These are phyloP conservation scores for Diutina ranongensis DNA, from an alignment of 1,139 yeast genomes.

Conservation along the genomic window DNA sequence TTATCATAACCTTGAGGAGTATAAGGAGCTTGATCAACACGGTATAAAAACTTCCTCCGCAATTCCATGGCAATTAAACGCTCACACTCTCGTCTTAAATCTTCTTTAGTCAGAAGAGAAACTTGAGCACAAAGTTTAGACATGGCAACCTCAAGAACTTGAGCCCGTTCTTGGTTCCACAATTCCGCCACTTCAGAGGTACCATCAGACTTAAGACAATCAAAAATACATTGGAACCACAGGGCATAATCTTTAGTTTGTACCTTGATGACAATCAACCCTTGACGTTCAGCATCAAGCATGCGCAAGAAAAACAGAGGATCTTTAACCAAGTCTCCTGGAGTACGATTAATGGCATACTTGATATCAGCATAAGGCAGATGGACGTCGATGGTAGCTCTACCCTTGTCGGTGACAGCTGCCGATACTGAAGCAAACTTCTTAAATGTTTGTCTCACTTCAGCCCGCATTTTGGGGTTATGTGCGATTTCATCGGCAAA, in stretches of 20 bases:
- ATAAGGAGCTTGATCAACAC: conserved; percentile 87
- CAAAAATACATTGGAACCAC: conserved; percentile 39
- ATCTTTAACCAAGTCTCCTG: conserved; percentile 55
- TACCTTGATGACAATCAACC: conserved; percentile 40
- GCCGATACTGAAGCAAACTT: conserved; percentile 63
- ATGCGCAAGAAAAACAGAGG: conserved; percentile 82
- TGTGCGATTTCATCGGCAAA: conserved; percentile 72
- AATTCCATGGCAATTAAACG: conserved; percentile 58
- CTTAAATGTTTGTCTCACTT: conserved; percentile 60
- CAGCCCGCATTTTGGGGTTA: conserved; percentile 71
- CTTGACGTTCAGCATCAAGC: conserved; percentile 76
- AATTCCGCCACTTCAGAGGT: conserved; percentile 66
- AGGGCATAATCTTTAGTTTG: conserved; percentile 30
- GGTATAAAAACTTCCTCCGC: conserved; percentile 54
- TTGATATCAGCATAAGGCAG: conserved; percentile 85
- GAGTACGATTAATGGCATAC: conserved; percentile 74
- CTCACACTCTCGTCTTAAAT: conserved; percentile 67
- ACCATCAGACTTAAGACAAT: conserved; percentile 69
- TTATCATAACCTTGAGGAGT: conserved; percentile 66
- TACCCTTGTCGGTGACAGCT: conserved; percentile 79
- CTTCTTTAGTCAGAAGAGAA: conserved; percentile 72
- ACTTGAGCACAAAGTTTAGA: conserved; percentile 58
- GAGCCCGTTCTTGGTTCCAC: conserved; percentile 75
- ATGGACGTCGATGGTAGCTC: conserved; percentile 63
- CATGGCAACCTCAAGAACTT: conserved; percentile 56